phyloP scores from a whole-genome alignment of 257 asterid species.

The Scutellaria galericulata region DNA sequence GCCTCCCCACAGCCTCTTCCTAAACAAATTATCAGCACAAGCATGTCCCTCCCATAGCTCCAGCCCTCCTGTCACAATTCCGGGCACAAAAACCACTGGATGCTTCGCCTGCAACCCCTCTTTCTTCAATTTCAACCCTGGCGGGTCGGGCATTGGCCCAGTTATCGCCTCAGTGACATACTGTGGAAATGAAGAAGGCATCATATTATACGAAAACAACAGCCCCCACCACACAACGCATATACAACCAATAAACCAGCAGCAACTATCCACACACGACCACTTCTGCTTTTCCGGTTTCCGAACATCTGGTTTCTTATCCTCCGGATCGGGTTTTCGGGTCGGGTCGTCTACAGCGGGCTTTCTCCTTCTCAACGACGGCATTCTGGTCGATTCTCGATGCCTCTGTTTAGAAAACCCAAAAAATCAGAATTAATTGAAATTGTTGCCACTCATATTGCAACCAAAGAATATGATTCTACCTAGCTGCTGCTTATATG shows the following conservation, averaged over 20 bases:
- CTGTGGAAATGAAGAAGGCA: slow-evolving; percentile 93
- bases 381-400: slow-evolving; percentile 37
- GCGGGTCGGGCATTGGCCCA: slow-evolving; percentile 93
- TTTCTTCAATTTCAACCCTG: slow-evolving; percentile 73
- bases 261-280: slow-evolving; percentile 85
- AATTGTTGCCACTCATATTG: background rate
- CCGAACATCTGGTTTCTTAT: slow-evolving; percentile 39
- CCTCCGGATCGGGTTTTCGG: slow-evolving; percentile 44
- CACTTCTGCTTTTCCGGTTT: slow-evolving; percentile 53
- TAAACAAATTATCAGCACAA: slow-evolving; percentile 89
- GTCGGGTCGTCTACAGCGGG: slow-evolving; percentile 44
- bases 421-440: slow-evolving; percentile 4
- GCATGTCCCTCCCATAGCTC: slow-evolving; percentile 93
- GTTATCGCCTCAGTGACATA: slow-evolving; percentile 79
- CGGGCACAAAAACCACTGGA: slow-evolving; percentile 93
- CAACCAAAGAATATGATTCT: background rate
- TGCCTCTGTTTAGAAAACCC: background rate
- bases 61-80: slow-evolving; percentile 88
- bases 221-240: slow-evolving; percentile 82
- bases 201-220: slow-evolving; percentile 66
- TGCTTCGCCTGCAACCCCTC: slow-evolving; percentile 82
- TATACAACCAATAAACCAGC: slow-evolving; percentile 81
- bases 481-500: slow-evolving; percentile 28
- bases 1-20: slow-evolving; percentile 99
- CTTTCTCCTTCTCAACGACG: slow-evolving; percentile 62